Conservation (phyloP, 192 early-diverging fungal genomes). For the Coemansia sp. region DNA sequence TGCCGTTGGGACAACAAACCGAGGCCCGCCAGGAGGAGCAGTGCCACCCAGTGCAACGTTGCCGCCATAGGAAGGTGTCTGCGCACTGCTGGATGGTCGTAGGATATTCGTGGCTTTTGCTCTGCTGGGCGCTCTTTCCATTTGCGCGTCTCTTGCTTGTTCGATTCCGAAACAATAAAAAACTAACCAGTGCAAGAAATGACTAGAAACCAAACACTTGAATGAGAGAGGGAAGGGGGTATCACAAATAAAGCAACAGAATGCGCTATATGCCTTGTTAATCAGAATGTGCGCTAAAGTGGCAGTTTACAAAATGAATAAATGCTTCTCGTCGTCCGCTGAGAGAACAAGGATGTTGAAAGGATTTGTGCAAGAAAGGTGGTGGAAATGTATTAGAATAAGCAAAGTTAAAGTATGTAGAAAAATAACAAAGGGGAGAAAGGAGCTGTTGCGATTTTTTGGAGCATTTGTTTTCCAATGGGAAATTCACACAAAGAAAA, state of each 20-base stretch:
- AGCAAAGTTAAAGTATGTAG: background rate
- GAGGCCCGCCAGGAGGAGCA: slow-evolving; percentile 25
- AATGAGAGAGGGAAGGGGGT: background rate
- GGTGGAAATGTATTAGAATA: no score
- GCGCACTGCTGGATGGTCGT: slow-evolving; percentile 48
- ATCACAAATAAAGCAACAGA: background rate
- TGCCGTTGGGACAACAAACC: slow-evolving; percentile 28
- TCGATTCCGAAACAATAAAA: no score
- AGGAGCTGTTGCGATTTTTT: background rate
- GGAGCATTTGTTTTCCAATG: background rate
- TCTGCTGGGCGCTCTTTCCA: slow-evolving; percentile 51
- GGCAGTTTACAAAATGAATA: background rate
- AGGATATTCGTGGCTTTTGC: slow-evolving; percentile 53
- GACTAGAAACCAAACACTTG: background rate
- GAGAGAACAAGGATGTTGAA: background rate
- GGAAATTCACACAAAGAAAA: slow-evolving; percentile 1
- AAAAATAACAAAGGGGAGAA: slow-evolving; percentile 6
- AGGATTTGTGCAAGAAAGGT: background rate
- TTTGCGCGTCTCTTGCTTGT: background rate
- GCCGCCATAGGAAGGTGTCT: slow-evolving; percentile 16
- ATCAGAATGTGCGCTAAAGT: no score
- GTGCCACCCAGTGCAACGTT: background rate
- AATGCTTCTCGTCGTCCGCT: background rate
- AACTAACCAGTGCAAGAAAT: no score
- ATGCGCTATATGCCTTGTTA: background rate